These are phyloP conservation scores for Salix purpurea DNA, from an alignment of 345 rosid species.

Conservation along the genomic window DNA sequence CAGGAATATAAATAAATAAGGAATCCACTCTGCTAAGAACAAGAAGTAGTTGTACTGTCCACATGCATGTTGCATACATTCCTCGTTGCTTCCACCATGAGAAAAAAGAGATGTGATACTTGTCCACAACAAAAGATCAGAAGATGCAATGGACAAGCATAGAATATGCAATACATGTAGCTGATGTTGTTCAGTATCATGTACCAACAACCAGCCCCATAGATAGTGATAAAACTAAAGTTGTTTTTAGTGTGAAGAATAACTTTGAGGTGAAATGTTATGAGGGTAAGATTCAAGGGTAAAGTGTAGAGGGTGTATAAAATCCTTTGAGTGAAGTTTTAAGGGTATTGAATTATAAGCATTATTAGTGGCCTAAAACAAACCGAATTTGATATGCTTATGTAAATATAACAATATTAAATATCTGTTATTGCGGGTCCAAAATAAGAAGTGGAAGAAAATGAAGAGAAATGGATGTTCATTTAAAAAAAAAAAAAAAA, in stretches of 20 bases:
- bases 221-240: not conserved
- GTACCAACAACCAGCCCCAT: not conserved
- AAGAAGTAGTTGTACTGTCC: conserved; percentile 86
- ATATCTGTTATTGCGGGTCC: not conserved
- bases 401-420: not conserved
- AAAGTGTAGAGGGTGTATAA: not conserved
- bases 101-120: conserved; percentile 82
- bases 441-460: not conserved
- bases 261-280: not conserved
- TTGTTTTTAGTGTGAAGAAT: not conserved
- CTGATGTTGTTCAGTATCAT: not conserved
- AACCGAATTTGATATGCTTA: not conserved
- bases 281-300: not conserved
- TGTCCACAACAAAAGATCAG: conserved; percentile 24
- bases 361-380: not conserved
- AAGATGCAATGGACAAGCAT: conserved; percentile 16
- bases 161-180: not conserved
- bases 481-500: no score
- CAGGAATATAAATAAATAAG: conserved; percentile 74
- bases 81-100: conserved; percentile 98
- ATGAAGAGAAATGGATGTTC: not conserved
- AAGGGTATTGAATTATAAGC: not conserved
- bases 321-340: not conserved
- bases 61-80: conserved; percentile 95
- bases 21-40: conserved; percentile 85